These are phyloP conservation scores for Dictyostelium citrinum DNA, from an alignment of 78 protist genomes.

Conservation along the genomic window DNA sequence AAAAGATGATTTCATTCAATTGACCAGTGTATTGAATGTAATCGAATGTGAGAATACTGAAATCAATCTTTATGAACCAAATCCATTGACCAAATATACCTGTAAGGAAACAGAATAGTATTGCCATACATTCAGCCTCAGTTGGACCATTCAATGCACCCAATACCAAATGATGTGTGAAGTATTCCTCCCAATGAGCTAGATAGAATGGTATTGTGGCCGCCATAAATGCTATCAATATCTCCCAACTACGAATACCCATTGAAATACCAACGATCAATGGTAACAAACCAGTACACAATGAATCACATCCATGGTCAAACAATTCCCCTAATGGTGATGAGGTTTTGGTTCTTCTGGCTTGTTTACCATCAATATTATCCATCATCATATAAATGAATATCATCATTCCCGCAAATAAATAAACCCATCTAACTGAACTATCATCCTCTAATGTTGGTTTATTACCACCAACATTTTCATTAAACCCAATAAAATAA, in stretches of 20 bases:
- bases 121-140: conserved; percentile 57
- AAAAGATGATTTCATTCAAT: conserved; percentile 10
- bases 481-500: conserved; percentile 11
- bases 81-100: conserved; percentile 52
- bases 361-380: conserved; percentile 83
- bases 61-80: conserved; percentile 28
- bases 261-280: conserved; percentile 26
- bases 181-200: conserved; percentile 81
- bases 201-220: conserved; percentile 74
- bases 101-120: background rate
- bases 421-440: conserved; percentile 36
- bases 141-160: conserved; percentile 77
- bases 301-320: conserved; percentile 77
- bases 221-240: conserved; percentile 18
- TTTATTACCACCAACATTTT: background rate
- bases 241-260: conserved; percentile 29
- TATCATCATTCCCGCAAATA: conserved; percentile 17
- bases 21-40: background rate
- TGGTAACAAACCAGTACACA: conserved; percentile 29
- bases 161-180: conserved; percentile 56
- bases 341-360: conserved; percentile 71
- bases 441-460: background rate
- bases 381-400: conserved; percentile 78
- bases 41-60: background rate
- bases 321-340: conserved; percentile 73